These are phyloP conservation scores for Azolla pinnata DNA, from an alignment of 75 land plant genomes.

Conservation along the genomic window DNA sequence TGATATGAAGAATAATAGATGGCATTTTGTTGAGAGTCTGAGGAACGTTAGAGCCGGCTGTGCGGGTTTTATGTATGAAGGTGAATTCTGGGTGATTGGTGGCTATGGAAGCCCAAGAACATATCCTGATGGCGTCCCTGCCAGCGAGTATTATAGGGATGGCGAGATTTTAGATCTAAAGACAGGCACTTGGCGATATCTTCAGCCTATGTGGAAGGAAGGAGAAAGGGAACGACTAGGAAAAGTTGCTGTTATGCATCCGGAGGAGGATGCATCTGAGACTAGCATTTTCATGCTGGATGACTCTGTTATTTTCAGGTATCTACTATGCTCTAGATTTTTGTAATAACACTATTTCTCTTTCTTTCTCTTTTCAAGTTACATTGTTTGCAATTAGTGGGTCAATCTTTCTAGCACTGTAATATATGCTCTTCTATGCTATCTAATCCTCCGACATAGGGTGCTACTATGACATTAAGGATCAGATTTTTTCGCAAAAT, in stretches of 20 bases:
- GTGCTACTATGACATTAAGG: no score
- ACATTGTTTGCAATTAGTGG: no score
- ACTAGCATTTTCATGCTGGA: slow-evolving; percentile 79
- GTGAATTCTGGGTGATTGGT: slow-evolving; percentile 90
- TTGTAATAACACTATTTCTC: no score
- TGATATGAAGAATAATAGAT: slow-evolving; percentile 41
- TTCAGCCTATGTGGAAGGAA: slow-evolving; percentile 82
- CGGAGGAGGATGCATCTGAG: slow-evolving; percentile 16
- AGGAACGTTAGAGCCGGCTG: slow-evolving; percentile 70
- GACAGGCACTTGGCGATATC: slow-evolving; percentile 52
- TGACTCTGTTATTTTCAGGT: slow-evolving; percentile 55
- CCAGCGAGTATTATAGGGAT: slow-evolving; percentile 69
- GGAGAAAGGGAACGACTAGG: slow-evolving; percentile 66
- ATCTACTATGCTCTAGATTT: no score
- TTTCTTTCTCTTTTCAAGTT: no score
- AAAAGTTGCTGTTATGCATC: slow-evolving; percentile 48
- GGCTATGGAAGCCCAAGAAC: slow-evolving; percentile 73
- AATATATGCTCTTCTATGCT: no score
- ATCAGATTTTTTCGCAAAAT: no score
- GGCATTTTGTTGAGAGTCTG: slow-evolving; percentile 37
- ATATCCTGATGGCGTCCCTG: slow-evolving; percentile 58
- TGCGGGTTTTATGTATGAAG: slow-evolving; percentile 47
- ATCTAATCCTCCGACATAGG: no score
- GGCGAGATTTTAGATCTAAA: slow-evolving; percentile 50
- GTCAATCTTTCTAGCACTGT: no score